Percentiles rank a stretch among this genome's conserved stretches.
These are phyloP conservation scores for Apiotrichum montevideense DNA, from an alignment of 1,284 basidiomycete genomes.

Conservation along the genomic window DNA sequence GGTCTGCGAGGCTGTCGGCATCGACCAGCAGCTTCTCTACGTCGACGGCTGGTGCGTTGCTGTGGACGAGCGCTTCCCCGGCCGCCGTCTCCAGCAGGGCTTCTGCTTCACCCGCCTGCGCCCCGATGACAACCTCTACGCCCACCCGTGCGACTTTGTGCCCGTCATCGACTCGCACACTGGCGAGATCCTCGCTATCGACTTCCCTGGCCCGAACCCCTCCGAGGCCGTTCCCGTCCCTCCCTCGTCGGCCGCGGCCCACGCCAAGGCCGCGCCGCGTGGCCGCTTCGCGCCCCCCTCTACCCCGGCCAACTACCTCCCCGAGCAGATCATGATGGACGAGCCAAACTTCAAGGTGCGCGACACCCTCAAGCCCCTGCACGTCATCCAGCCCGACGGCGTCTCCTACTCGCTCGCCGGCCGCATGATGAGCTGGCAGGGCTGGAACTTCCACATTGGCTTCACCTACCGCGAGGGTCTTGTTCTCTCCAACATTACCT, in stretches of 20 bases:
- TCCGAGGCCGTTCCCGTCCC: slow-evolving; percentile 17
- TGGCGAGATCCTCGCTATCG: slow-evolving; percentile 47
- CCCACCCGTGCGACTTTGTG: slow-evolving; percentile 49
- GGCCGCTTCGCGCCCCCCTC: slow-evolving; percentile 47
- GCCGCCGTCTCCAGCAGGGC: slow-evolving; percentile 45
- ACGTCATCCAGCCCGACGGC: slow-evolving; percentile 83
- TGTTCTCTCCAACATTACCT: slow-evolving; percentile 41
- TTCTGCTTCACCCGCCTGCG: slow-evolving; percentile 47
- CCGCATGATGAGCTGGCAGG: slow-evolving; percentile 50
- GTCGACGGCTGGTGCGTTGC: slow-evolving; percentile 51
- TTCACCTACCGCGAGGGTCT: slow-evolving; percentile 43
- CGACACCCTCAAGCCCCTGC: slow-evolving; percentile 74
- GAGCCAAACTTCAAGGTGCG: slow-evolving; percentile 57
- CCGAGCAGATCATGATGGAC: slow-evolving; percentile 43
- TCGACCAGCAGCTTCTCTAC: slow-evolving; percentile 42
- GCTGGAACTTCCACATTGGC: slow-evolving; percentile 36
- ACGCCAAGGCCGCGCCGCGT: slow-evolving; percentile 25
- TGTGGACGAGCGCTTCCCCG: slow-evolving; percentile 48
- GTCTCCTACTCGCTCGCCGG: slow-evolving; percentile 82
- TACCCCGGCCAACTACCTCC: slow-evolving; percentile 46
- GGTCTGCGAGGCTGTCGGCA: slow-evolving; percentile 46
- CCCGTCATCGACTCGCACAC: slow-evolving; percentile 40
- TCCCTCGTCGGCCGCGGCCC: slow-evolving; percentile 28
- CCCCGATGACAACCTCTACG: slow-evolving; percentile 46
- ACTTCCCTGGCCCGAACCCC: slow-evolving; percentile 35